A percentile compares a stretch with the other conserved stretches of the same genome.
phyloP scores from a whole-genome alignment of 2,329 filamentous ascomycete genomes.

The Colletotrichum aenigma region DNA sequence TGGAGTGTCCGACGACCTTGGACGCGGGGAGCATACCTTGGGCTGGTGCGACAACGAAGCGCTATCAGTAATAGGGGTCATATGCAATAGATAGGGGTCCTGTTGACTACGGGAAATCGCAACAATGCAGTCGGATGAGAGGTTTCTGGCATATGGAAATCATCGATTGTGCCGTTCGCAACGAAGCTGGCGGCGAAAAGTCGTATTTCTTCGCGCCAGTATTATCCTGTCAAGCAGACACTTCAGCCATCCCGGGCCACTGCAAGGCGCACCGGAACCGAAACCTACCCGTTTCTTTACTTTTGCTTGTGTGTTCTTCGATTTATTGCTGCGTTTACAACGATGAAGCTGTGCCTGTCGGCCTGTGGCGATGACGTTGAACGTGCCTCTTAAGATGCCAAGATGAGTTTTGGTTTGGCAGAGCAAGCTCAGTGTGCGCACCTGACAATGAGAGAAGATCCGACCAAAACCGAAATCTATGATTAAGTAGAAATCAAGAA shows the following conservation, averaged over 20 bases:
- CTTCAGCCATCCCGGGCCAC: background rate
- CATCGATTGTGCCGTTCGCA: background rate
- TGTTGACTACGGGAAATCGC: background rate
- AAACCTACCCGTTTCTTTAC: background rate
- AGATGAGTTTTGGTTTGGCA: background rate
- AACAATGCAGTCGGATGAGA: background rate
- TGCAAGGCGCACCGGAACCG: background rate
- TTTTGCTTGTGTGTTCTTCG: background rate
- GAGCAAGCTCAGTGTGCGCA: background rate
- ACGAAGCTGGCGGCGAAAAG: background rate
- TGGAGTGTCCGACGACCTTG: background rate
- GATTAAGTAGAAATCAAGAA: background rate
- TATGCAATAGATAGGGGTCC: background rate
- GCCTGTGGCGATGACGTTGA: background rate
- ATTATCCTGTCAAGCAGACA: background rate
- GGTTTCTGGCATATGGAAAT: background rate
- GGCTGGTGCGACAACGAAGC: background rate
- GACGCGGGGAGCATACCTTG: background rate
- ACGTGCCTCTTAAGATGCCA: background rate
- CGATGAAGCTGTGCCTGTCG: no score
- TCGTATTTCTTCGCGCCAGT: background rate
- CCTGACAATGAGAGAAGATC: background rate
- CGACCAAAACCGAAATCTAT: background rate
- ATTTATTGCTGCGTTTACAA: no score
- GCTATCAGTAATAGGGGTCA: background rate